Evolutionary conservation across 1,284 basidiomycete genomes (phyloP), one percentile per base, ranked within the genome.

Genomic region (Agroathelia rolfsii): DNA sequence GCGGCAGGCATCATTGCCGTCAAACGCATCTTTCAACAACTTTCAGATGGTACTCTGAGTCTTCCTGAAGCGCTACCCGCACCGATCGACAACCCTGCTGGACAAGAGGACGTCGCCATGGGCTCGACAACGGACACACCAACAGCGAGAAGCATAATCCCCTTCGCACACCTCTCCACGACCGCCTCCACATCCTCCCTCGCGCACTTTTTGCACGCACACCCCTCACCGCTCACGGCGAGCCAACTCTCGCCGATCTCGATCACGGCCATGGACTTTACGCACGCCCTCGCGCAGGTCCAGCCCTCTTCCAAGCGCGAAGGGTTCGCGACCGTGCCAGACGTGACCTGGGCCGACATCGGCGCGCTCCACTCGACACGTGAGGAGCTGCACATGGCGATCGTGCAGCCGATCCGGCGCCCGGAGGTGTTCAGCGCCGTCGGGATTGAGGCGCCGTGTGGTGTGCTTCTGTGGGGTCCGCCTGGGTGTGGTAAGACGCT

Each of bases 401-500:
- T 98, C 42, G 92, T 98, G 3, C 88, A 96, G 51, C 94, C 94
- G 2, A 94, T 98, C 46, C 70, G 76, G 32, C 64, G 85, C 28
- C 94, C 94, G 0, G 90, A 93, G 51, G 55, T 97, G 2, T 98
- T 97, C 59, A 73, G 60, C 30, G 70, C 72, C 1, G 81, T 96
- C 2, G 94, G 93, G 8, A 88, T 95, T 41, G 75, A 79, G 26
- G 78, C 85, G 6, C 76, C 85, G 0, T 85, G 88, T 51, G 94
- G 94, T 3, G 94, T 97, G 1, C 63, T 97, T 13, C 62, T 97
- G n/a, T 98, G 93, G 94, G 94, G 94, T 11, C 94, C 94, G 6
- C 94, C 94, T 0, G 94, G 94, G 3, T 97, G 94, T 51, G 93
- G 94, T 7, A 97, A 97, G 61, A 98, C 94, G 0, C 53, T 97